These are phyloP conservation scores for Diplodia sapinea DNA, from an alignment of 2,329 filamentous ascomycete genomes.

Conservation along the genomic window DNA sequence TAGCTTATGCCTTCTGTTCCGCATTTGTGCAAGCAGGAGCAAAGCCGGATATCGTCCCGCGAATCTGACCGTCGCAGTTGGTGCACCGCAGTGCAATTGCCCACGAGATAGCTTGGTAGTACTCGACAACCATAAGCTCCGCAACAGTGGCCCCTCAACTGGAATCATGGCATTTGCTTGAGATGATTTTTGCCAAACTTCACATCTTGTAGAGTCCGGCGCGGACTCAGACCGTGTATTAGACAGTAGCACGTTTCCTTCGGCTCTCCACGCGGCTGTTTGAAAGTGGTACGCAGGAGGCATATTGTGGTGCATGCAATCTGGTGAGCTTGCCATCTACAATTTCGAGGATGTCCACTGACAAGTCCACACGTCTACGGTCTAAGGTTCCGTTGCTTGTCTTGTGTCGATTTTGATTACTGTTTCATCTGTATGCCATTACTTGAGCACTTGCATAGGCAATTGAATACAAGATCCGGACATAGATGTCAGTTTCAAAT, in stretches of 20 bases:
- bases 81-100: neutral
- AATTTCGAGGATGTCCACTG: neutral
- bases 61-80: neutral
- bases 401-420: neutral
- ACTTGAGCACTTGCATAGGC: neutral
- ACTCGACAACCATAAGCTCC: neutral
- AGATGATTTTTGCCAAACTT: neutral
- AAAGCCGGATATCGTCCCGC: neutral
- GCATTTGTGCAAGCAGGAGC: neutral
- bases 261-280: too few species aligned
- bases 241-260: too few species aligned
- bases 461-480: too few species aligned
- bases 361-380: neutral
- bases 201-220: too few species aligned
- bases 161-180: neutral
- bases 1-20: neutral
- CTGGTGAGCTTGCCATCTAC: neutral
- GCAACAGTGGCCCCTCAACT: neutral
- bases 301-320: neutral
- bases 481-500: too few species aligned
- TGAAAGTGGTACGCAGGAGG: neutral
- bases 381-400: neutral
- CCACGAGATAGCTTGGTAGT: neutral
- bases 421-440: neutral
- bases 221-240: too few species aligned